Evolutionary conservation across 352 stramenopile genomes (phyloP).

Genomic region (Phytophthora citricola): DNA sequence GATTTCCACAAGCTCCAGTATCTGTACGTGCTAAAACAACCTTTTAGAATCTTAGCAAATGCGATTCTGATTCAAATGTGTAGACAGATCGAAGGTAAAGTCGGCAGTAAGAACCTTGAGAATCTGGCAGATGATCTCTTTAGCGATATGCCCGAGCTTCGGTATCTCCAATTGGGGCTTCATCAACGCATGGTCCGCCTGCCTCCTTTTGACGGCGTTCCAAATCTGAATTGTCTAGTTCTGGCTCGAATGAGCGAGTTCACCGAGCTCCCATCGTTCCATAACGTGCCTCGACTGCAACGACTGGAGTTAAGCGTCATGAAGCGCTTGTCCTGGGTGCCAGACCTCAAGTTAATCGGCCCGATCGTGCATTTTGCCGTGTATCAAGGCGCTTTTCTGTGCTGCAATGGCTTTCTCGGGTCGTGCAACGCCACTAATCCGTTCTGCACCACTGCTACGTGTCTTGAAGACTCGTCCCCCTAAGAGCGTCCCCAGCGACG

Average conservation of each 20-base stretch:
- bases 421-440: conserved; percentile 33
- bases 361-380: conserved; percentile 34
- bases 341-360: conserved; percentile 28
- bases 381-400: conserved; percentile 32
- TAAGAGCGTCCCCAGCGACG: conserved; percentile 20
- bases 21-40: conserved; percentile 31
- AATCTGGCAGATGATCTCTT: conserved; percentile 41
- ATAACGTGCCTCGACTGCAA: conserved; percentile 19
- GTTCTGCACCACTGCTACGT: conserved; percentile 20
- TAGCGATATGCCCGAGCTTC: conserved; percentile 34
- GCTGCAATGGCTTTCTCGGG: conserved; percentile 47
- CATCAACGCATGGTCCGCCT: conserved; percentile 34
- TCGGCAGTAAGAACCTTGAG: conserved; percentile 28
- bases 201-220: conserved; percentile 37
- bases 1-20: conserved; percentile 46
- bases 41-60: background rate
- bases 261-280: conserved; percentile 39
- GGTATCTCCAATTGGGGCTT: conserved; percentile 44
- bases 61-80: background rate
- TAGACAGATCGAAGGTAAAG: conserved; percentile 57
- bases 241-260: conserved; percentile 33
- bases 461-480: conserved; percentile 15
- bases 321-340: conserved; percentile 17
- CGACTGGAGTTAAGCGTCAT: conserved; percentile 35
- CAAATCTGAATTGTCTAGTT: conserved; percentile 39